phyloP scores from a whole-genome alignment of 2,329 filamentous ascomycete species.

The Xylariomycetidae sp. region DNA sequence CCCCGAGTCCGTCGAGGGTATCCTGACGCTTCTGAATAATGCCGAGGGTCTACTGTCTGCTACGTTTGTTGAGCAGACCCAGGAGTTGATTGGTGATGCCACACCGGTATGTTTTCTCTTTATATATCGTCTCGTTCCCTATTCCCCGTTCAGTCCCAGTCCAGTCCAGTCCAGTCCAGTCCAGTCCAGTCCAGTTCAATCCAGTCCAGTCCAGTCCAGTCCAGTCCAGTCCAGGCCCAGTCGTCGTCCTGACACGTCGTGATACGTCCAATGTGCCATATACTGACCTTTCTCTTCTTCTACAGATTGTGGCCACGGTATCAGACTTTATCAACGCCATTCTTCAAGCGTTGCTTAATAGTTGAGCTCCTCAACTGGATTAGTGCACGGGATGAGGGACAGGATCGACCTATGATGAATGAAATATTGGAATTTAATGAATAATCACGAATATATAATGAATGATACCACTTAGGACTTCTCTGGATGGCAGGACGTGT shows the following conservation, averaged over 20 bases:
- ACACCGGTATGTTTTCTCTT: conserved; percentile 30
- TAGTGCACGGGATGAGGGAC: too few species aligned
- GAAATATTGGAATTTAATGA: background rate
- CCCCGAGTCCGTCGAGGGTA: conserved; percentile 29
- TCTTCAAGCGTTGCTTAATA: conserved; percentile 20
- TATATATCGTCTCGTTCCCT: background rate
- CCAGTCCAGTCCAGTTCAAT: too few species aligned
- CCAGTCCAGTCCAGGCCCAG: too few species aligned
- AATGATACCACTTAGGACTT: background rate
- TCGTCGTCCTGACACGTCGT: background rate
- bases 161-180: too few species aligned
- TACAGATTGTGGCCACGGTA: conserved; percentile 21
- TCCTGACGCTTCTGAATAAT: conserved; percentile 32
- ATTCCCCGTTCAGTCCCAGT: background rate
- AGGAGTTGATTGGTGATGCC: conserved; percentile 36
- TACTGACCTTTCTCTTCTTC: conserved; percentile 5
- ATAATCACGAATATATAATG: background rate
- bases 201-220: too few species aligned
- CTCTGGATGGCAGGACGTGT: too few species aligned
- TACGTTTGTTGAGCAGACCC: conserved; percentile 35
- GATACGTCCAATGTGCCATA: background rate
- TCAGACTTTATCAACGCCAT: conserved; percentile 25
- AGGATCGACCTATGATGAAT: background rate
- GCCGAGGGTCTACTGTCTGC: conserved; percentile 31
- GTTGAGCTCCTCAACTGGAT: too few species aligned